Percentiles rank a stretch among this genome's conserved stretches.
phyloP scores from a whole-genome alignment of 2,329 filamentous ascomycete genomes.

The Chaetomium olivaceum region DNA sequence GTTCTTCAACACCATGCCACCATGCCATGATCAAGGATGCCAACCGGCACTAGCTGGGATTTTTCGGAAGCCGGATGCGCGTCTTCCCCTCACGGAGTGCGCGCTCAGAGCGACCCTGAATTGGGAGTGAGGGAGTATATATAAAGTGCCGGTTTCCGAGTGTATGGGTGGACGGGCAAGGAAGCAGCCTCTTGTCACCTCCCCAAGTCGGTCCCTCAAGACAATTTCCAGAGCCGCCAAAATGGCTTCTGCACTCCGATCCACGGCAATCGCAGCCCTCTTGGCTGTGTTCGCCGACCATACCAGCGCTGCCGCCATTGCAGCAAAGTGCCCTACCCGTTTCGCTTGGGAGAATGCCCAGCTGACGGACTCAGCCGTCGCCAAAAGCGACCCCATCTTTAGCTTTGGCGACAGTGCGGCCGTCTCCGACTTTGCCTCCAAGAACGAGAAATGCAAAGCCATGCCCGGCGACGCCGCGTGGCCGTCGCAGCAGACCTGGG shows the following conservation, averaged over 20 bases:
- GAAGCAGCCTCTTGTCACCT: neutral
- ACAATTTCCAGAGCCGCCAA: neutral
- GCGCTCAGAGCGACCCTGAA: neutral
- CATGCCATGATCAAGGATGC: constrained; percentile 8
- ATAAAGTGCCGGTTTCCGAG: neutral
- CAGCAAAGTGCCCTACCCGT: constrained; percentile 13
- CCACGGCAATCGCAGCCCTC: constrained; percentile 17
- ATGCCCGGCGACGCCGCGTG: constrained; percentile 38
- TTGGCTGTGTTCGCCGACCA: constrained; percentile 7
- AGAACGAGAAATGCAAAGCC: constrained; percentile 34
- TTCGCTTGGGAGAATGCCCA: constrained; percentile 32
- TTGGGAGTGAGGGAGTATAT: neutral
- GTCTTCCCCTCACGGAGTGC: neutral
- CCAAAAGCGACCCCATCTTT: constrained; percentile 32
- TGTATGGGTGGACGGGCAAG: neutral
- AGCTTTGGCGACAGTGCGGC: constrained; percentile 22
- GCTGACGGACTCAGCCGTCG: constrained; percentile 37
- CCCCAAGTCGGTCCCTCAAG: neutral
- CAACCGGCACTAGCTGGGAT: neutral
- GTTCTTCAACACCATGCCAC: constrained; percentile 15
- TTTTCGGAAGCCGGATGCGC: neutral
- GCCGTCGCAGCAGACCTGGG: constrained; percentile 37
- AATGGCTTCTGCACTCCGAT: neutral
- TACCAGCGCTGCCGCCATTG: constrained; percentile 7
- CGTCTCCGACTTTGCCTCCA: constrained; percentile 2